Conservation (phyloP, 768 basidiomycete genomes). For the Xerocomellus intermedius region DNA sequence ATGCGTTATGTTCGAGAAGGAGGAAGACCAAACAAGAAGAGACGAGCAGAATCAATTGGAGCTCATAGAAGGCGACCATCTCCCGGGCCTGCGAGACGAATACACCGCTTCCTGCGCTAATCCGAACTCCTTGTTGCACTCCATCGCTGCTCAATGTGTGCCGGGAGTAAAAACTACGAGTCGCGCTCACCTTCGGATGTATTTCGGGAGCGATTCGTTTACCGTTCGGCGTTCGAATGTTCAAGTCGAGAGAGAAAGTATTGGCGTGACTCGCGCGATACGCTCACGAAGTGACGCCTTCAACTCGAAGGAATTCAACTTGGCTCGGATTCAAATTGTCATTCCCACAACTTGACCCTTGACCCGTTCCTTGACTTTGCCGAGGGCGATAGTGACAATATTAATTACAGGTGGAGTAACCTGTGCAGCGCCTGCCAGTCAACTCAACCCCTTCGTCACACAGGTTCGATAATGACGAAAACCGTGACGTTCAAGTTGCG, state of each 20-base stretch:
- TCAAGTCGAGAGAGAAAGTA: background rate
- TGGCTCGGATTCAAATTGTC: background rate
- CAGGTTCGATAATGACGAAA: background rate
- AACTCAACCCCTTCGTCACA: background rate
- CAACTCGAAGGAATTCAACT: background rate
- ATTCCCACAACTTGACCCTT: slow-evolving; percentile 8
- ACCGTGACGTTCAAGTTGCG: background rate
- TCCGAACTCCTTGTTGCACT: background rate
- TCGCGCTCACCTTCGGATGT: slow-evolving; percentile 10
- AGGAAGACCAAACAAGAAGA: slow-evolving; percentile 36
- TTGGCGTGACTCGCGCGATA: background rate
- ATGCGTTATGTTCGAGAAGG: slow-evolving; percentile 34
- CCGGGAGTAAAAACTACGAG: background rate
- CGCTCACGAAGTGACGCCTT: background rate
- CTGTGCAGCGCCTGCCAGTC: background rate
- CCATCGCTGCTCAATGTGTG: background rate
- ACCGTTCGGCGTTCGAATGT: background rate
- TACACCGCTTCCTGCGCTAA: background rate
- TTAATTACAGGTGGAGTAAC: slow-evolving; percentile 5
- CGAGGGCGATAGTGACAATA: slow-evolving; percentile 11
- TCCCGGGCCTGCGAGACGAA: background rate
- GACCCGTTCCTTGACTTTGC: background rate
- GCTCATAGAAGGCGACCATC: slow-evolving; percentile 41
- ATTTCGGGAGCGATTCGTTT: background rate
- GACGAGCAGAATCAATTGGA: slow-evolving; percentile 38